A percentile compares a stretch with the other conserved stretches of the same genome.
Conservation (phyloP, 1,284 basidiomycete species). For the Tetrapyrgos nigripes region DNA sequence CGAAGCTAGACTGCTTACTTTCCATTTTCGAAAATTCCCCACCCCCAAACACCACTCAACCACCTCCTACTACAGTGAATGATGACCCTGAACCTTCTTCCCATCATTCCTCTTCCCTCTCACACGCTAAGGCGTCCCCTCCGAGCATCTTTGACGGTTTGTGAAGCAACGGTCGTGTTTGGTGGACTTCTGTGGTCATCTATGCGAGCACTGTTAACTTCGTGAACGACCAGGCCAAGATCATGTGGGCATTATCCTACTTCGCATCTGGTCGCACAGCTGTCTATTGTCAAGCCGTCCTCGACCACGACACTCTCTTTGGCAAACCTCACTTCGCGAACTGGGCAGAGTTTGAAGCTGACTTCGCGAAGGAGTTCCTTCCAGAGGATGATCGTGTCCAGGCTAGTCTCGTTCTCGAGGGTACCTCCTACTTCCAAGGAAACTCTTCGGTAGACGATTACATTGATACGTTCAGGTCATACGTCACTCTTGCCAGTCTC, state of each 20-base stretch:
- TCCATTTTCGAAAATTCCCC: too few species aligned
- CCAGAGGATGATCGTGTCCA: neutral
- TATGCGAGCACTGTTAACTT: too few species aligned
- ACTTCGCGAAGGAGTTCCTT: neutral
- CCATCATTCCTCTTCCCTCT: too few species aligned
- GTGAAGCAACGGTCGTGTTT: too few species aligned
- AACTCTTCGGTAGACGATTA: neutral
- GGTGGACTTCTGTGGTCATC: too few species aligned
- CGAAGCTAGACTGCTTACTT: too few species aligned
- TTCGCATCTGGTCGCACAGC: neutral
- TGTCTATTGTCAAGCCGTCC: neutral
- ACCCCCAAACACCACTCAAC: too few species aligned
- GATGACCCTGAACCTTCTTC: too few species aligned
- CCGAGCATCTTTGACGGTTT: too few species aligned
- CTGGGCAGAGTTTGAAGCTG: neutral
- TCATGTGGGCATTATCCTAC: neutral
- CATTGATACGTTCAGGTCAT: neutral
- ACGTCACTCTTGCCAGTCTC: neutral
- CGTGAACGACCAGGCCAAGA: too few species aligned
- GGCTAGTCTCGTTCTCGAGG: neutral
- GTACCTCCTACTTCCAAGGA: neutral
- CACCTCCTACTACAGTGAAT: too few species aligned
- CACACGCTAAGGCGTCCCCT: too few species aligned
- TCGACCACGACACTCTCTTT: neutral
- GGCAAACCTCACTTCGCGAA: neutral